Evolutionary conservation across 306 rosid species (phyloP), one percentile per base, ranked within the genome.

Genomic region (Datisca glomerata): DNA sequence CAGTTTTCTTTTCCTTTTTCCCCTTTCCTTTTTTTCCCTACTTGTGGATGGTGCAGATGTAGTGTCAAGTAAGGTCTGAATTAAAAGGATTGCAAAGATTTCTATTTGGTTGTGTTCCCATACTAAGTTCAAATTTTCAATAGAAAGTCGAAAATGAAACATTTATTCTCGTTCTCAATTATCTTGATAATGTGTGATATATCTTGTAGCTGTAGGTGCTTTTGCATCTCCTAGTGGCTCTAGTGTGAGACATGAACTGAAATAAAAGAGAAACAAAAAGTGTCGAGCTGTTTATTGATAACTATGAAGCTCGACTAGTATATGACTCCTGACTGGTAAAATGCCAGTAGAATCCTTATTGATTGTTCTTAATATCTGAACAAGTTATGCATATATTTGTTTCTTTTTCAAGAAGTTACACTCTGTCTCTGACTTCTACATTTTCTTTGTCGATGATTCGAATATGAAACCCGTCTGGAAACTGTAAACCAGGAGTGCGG

Each of bases 401-500:
- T 31, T 31, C n/a, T 12, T 8, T 31, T 31, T 31, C n/a, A 14
- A 8, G 36, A 11, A 31, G n/a, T 11, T 31, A 14, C n/a, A 8
- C 9, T 31, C n/a, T 8, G n/a, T 11, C n/a, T 5, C 12, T 8
- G 12, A 31, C 3, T 31, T 31, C 35, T 29, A 29, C 12, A 29
- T 28, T 28, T 1, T 44, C 20, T 24, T 44, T 41, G 4, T 20
- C 21, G 1, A 15, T 6, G 35, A 44, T 24, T 17, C n/a, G 12
- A 43, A 43, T 18, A 18, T 43, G 49, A 43, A 43, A 13, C 18
- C 49, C 49, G 22, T 43, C 49, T 11, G 92, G 92, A 49, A 55
- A 55, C 12, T 56, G 62, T 45, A 56, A 45, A 24, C 62, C 62
- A 11, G 49, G 49, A 6, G 71, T 74, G 57, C 85, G 67, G 42